Conservation (phyloP, 169 alveolate genomes). For the Cryptosporidium muris region DNA sequence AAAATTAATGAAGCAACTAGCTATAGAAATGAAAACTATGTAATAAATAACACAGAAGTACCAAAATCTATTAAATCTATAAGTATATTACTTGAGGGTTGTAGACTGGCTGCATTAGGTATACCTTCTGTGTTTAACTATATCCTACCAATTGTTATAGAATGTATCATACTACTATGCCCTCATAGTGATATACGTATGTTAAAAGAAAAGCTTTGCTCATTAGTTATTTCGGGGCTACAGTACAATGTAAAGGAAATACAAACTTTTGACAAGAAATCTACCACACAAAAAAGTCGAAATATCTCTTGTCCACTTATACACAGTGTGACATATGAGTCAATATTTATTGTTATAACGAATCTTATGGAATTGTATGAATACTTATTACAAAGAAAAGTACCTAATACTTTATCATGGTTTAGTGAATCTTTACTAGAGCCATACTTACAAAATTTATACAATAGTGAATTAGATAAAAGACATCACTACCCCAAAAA, state of each 20-base stretch:
- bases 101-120: conserved; percentile 67
- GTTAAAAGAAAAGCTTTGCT: conserved; percentile 47
- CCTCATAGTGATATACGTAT: conserved; percentile 12
- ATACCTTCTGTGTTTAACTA: conserved; percentile 48
- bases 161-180: conserved; percentile 30
- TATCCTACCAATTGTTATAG: conserved; percentile 41
- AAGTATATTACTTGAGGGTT: conserved; percentile 45
- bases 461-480: background rate
- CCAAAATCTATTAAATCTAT: conserved; percentile 26
- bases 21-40: background rate
- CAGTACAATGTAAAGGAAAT: background rate
- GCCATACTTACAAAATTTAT: conserved; percentile 34
- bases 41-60: background rate
- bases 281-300: background rate
- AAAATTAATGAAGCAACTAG: conserved; percentile 17
- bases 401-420: conserved; percentile 59
- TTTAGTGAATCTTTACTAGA: conserved; percentile 55
- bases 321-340: conserved; percentile 58
- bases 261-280: background rate
- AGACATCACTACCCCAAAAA: no score
- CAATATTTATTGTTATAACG: conserved; percentile 62
- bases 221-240: conserved; percentile 48
- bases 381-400: conserved; percentile 20
- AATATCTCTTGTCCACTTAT: conserved; percentile 7
- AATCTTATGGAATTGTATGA: conserved; percentile 57